A percentile compares a stretch with the other conserved stretches of the same genome.
These are phyloP conservation scores for Penicillium egyptiacum DNA, from an alignment of 495 filamentous ascomycete genomes.

Conservation along the genomic window DNA sequence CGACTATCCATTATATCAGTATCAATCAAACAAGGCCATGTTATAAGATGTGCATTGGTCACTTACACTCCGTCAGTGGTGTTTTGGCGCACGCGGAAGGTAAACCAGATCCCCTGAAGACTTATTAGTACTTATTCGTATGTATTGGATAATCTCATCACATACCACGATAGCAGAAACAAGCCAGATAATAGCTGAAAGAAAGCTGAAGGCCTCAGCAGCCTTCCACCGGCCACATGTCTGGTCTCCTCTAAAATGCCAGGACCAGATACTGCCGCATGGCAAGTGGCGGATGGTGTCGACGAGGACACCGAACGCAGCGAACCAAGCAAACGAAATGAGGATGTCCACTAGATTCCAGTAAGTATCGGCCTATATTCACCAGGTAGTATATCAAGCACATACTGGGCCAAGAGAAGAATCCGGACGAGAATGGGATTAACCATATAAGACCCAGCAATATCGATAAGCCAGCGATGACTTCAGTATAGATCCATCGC, in stretches of 20 bases:
- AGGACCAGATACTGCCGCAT: conserved; percentile 58
- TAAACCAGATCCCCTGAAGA: conserved; percentile 44
- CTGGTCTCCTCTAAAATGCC: conserved; percentile 41
- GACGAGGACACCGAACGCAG: conserved; percentile 62
- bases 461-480: conserved; percentile 56
- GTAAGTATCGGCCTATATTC: conserved; percentile 5
- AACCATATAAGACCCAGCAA: conserved; percentile 54
- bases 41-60: background rate
- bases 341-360: conserved; percentile 51
- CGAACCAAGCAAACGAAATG: conserved; percentile 63
- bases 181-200: conserved; percentile 68
- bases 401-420: conserved; percentile 48
- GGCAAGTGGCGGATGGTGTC: conserved; percentile 48
- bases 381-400: conserved; percentile 7
- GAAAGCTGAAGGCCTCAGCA: conserved; percentile 63
- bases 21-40: background rate
- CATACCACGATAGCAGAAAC: conserved; percentile 54
- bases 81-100: conserved; percentile 30
- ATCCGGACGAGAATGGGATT: conserved; percentile 51
- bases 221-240: conserved; percentile 65
- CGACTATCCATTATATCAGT: conserved; percentile 12
- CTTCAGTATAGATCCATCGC: conserved; percentile 61
- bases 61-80: conserved; percentile 11
- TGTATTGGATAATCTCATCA: conserved; percentile 1
- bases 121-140: background rate